Evolutionary conservation across 2,329 filamentous ascomycete species (phyloP), one percentile per base, ranked within the genome.

Genomic region (Sporothrix luriei): DNA sequence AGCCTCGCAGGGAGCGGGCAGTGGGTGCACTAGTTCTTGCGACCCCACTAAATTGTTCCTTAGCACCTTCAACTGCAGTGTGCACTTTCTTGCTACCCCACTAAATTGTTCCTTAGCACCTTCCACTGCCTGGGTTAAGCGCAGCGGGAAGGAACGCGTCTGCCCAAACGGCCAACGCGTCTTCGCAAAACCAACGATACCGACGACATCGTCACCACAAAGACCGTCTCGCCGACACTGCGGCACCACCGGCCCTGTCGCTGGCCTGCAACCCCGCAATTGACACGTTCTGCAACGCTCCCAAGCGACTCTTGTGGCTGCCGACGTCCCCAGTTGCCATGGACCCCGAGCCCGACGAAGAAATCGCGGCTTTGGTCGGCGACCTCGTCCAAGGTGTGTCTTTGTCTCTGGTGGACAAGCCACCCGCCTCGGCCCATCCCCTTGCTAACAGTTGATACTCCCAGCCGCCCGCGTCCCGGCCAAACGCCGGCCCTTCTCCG

Each of bases 401-500:
- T n/a, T 7, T 33, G 6, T 6, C 14, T 19, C 21, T 11, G 9
- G 38, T 5, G 33, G n/a, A 24, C 13, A 33, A 10, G 3, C 14
- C 19, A 38, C 19, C 2, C 51, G 51, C 61, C 24, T 24, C 14
- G n/a, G 21, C 26, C 24, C 33, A 33, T 33, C 33, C 40, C 14
- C 38, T 9, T 3, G 13, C 66, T 71, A 40, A 71, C 52, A n/a
- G n/a, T n/a, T n/a, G n/a, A n/a, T n/a, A 5, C 2, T 38, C 4
- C 6, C 71, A 90, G 87, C 86, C 26, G 85, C 88, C 24, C 85
- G 83, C 73, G 75, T 86, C 43, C 86, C 90, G 0, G 83, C 89
- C 71, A 93, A 91, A 77, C 86, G 90, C 74, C 87, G 92, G 59
- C 80, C 81, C 43, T 82, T 83, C 59, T 87, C 84, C 75, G 84